Evolutionary conservation across 1,139 yeast species (phyloP).

Genomic region (Candida sanyaensis): DNA sequence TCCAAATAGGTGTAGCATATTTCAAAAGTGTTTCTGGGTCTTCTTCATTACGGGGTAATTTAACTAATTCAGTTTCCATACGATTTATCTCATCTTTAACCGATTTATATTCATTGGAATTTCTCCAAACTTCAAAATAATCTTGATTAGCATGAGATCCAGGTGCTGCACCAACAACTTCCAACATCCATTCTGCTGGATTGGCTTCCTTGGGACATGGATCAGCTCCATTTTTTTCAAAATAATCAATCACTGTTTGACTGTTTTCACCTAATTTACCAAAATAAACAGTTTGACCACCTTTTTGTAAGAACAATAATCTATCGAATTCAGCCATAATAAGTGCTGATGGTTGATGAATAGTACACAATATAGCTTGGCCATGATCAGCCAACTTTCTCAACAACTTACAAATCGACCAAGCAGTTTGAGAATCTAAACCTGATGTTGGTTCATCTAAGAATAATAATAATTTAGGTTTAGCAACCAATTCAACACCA

Average conservation of each 20-base stretch:
- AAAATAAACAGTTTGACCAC: constrained; percentile 64
- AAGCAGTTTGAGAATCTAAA: constrained; percentile 44
- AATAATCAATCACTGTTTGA: constrained; percentile 48
- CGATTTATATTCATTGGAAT: constrained; percentile 26
- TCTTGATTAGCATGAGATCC: constrained; percentile 36
- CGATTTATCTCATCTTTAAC: constrained; percentile 25
- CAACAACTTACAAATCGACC: constrained; percentile 43
- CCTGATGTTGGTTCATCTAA: constrained; percentile 43
- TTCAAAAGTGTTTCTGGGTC: constrained; percentile 22
- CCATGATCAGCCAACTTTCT: constrained; percentile 43
- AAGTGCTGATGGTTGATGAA: constrained; percentile 43
- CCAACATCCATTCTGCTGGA: constrained; percentile 62
- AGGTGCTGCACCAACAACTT: constrained; percentile 49
- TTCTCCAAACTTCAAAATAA: constrained; percentile 35
- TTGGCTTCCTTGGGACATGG: constrained; percentile 46
- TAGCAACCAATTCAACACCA: constrained; percentile 43
- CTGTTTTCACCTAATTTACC: constrained; percentile 64
- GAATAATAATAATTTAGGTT: constrained; percentile 35
- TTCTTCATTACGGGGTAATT: constrained; percentile 25
- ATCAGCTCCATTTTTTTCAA: constrained; percentile 52
- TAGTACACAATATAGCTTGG: constrained; percentile 43
- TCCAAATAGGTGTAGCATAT: constrained; percentile 30
- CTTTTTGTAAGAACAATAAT: constrained; percentile 37
- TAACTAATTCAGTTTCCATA: constrained; percentile 33
- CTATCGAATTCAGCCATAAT: constrained; percentile 36